Evolutionary conservation across 371 early-diverging fungal genomes (phyloP).

Genomic region (Haplosporangium sp.): DNA sequence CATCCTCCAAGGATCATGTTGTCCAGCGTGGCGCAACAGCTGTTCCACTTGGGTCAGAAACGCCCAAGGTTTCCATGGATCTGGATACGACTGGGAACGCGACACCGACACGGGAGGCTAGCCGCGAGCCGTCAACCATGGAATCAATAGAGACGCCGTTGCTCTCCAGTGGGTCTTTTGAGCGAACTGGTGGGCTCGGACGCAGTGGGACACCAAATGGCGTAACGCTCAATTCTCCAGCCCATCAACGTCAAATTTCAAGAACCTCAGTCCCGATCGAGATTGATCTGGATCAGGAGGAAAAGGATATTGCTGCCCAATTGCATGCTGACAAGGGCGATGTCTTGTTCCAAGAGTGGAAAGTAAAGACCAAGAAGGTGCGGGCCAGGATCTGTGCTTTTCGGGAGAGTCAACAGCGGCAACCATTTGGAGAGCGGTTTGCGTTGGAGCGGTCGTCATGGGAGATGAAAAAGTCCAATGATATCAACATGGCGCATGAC

Average conservation of each 20-base stretch:
- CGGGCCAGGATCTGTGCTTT: slow-evolving; percentile 63
- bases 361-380: slow-evolving; percentile 68
- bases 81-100: slow-evolving; percentile 26
- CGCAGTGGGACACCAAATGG: slow-evolving; percentile 40
- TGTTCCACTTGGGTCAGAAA: slow-evolving; percentile 32
- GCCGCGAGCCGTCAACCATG: slow-evolving; percentile 53
- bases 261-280: slow-evolving; percentile 38
- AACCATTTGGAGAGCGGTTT: slow-evolving; percentile 64
- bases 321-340: slow-evolving; percentile 63
- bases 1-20: slow-evolving; percentile 22
- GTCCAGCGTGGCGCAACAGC: slow-evolving; percentile 17
- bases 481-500: slow-evolving; percentile 64
- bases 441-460: slow-evolving; percentile 62
- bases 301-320: slow-evolving; percentile 59
- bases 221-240: slow-evolving; percentile 8
- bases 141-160: slow-evolving; percentile 37
- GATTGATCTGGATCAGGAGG: slow-evolving; percentile 57
- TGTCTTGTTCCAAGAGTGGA: slow-evolving; percentile 69
- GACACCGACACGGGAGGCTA: slow-evolving; percentile 46
- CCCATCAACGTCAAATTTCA: slow-evolving; percentile 32
- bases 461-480: slow-evolving; percentile 67
- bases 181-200: slow-evolving; percentile 22
- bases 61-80: slow-evolving; percentile 46
- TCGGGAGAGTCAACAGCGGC: slow-evolving; percentile 63
- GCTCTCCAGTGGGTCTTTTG: slow-evolving; percentile 28